Evolutionary conservation across 2,329 filamentous ascomycete genomes (phyloP).

Genomic region (Lasiodiplodia theobromae): DNA sequence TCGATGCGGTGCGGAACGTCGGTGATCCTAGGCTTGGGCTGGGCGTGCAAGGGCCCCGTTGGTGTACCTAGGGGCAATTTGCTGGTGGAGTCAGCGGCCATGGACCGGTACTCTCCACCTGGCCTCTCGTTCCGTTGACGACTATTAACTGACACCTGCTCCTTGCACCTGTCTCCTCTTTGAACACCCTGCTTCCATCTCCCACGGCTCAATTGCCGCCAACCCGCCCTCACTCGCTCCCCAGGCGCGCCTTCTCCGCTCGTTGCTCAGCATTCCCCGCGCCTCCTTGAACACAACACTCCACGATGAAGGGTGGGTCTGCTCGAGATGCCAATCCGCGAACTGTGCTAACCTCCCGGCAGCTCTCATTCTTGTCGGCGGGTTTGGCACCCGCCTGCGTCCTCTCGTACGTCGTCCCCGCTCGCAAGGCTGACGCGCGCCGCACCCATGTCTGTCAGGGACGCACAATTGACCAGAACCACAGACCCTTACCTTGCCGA

Average conservation of each 20-base stretch:
- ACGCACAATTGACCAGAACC: slow-evolving; percentile 37
- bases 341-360: slow-evolving; percentile 29
- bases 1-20: slow-evolving; percentile 17
- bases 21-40: slow-evolving; percentile 16
- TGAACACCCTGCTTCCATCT: slow-evolving; percentile 3
- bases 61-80: slow-evolving; percentile 26
- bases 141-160: slow-evolving; percentile 19
- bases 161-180: slow-evolving; percentile 23
- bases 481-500: slow-evolving; percentile 94
- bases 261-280: slow-evolving; percentile 19
- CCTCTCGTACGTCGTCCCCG: slow-evolving; percentile 72
- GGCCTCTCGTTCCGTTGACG: slow-evolving; percentile 20
- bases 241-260: slow-evolving; percentile 16
- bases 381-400: slow-evolving; percentile 96
- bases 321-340: slow-evolving; percentile 14
- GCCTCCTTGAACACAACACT: slow-evolving; percentile 23
- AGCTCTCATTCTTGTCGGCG: slow-evolving; percentile 99
- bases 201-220: slow-evolving; percentile 1
- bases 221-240: slow-evolving; percentile 11
- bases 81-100: slow-evolving; percentile 13
- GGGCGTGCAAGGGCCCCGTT: slow-evolving; percentile 10
- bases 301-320: slow-evolving; percentile 32
- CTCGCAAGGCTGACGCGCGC: slow-evolving; percentile 33
- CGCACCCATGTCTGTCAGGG: slow-evolving; percentile 34
- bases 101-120: slow-evolving; percentile 25